A percentile compares a stretch with the other conserved stretches of the same genome.
These are phyloP conservation scores for Fomitiporia mediterranea DNA, from an alignment of 1,284 basidiomycete genomes.

Conservation along the genomic window DNA sequence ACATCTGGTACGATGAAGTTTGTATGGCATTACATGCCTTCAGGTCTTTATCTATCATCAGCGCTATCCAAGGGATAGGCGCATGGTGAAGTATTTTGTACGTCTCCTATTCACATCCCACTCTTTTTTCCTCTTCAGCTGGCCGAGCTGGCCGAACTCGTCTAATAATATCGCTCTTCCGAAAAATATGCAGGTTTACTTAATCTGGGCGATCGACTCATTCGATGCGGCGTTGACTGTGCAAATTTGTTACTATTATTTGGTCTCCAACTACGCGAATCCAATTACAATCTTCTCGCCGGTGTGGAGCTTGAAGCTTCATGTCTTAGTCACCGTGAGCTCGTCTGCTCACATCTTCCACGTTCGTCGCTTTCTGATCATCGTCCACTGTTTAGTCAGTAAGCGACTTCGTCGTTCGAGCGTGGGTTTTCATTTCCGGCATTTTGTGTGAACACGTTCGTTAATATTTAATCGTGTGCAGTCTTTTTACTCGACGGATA, in stretches of 20 bases:
- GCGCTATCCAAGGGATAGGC: constrained; percentile 35
- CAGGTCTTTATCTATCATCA: constrained; percentile 51
- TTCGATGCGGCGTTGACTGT: constrained; percentile 8
- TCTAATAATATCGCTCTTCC: background rate
- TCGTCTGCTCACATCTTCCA: background rate
- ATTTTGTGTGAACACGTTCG: background rate
- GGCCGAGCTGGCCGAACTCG: background rate
- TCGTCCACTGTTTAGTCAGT: constrained; percentile 22
- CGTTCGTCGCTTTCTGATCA: background rate
- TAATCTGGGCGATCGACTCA: constrained; percentile 35
- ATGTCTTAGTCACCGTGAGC: constrained; percentile 19
- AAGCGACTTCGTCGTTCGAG: constrained; percentile 26
- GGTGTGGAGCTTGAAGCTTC: constrained; percentile 34
- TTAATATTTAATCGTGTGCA: constrained; percentile 6
- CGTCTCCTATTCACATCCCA: constrained; percentile 19
- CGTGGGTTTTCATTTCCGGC: constrained; percentile 17
- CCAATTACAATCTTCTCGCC: constrained; percentile 37
- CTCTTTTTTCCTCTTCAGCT: background rate
- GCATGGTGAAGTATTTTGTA: constrained; percentile 38
- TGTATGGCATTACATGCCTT: constrained; percentile 54
- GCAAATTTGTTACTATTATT: constrained; percentile 45
- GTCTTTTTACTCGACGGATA: constrained; percentile 27
- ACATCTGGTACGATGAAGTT: constrained; percentile 29
- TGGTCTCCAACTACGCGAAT: constrained; percentile 46
- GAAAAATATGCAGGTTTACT: constrained; percentile 31